Evolutionary conservation across 1,139 yeast species (phyloP), one percentile per base, ranked within the genome.

Genomic region (Magnusiomyces sp.): DNA sequence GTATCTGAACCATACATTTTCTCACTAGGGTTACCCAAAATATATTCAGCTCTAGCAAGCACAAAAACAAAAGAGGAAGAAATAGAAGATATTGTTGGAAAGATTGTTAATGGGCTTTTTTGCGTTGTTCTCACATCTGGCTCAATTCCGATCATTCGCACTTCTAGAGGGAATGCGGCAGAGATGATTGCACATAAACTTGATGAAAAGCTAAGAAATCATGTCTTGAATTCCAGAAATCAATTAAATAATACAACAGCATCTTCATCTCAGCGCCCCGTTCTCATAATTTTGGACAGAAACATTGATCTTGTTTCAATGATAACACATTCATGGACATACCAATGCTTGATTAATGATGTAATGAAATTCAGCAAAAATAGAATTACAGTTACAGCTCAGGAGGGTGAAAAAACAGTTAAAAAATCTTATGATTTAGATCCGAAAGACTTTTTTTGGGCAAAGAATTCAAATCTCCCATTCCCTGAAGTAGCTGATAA

Each of bases 401-500:
- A 43, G n/a, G 73, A 71, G 33, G 75, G 71, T 47, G 67, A 67
- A 40, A 59, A 65, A 32, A 62, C 65, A 2, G 65, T 71, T 20
- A 70, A 71, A 44, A 81, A 82, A 57, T 75, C 77, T 53, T 83
- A 83, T 62, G 98, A 92, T 64, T 76, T 92, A 46, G 98, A 90
- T 60, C 95, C 96, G 16, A 78, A 77, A 53, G 98, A 92, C 70
- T 87, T 86, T 64, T 92, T 92, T 69, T 92, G 98, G 98, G 72
- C 70, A 55, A 74, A 76, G 54, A 90, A 92, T 67, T 75, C 95
- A 11, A 84, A 84, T 52, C 71, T 88, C 52, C 97, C 98, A 40
- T 92, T 92, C 72, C 98, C 98, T 1, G 97, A 92, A 64, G 97
- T 94, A 20, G 98, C 95, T 34, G 98, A 92, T 64, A 87, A 87